These are phyloP conservation scores for Pestalotiopsis sp. DNA, from an alignment of 2,329 filamentous ascomycete genomes.

Conservation along the genomic window DNA sequence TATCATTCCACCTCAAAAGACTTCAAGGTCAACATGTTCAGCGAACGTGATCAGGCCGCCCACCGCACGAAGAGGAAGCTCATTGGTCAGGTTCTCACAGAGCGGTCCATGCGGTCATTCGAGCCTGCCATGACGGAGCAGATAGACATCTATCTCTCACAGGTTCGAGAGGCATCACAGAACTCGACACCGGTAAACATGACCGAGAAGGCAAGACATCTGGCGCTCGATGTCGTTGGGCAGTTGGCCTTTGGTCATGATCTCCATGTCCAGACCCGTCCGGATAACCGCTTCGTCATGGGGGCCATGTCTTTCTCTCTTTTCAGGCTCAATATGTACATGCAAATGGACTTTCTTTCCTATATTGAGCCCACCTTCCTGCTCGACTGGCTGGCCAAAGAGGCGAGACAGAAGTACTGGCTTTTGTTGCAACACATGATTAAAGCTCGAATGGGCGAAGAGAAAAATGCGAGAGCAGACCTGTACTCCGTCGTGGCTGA, in stretches of 20 bases:
- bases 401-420: not conserved
- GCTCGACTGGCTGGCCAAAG: not conserved
- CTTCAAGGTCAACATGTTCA: constrained; percentile 14
- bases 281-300: constrained; percentile 5
- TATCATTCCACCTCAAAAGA: constrained; percentile 19
- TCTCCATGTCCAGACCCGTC: constrained; percentile 17
- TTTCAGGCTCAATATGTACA: not conserved
- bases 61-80: constrained; percentile 5
- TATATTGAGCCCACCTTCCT: not conserved
- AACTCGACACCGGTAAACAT: constrained; percentile 17
- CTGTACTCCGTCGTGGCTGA: constrained; percentile 11
- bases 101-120: constrained; percentile 9
- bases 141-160: constrained; percentile 7
- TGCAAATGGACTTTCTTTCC: not conserved
- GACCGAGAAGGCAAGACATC: constrained; percentile 12
- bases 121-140: constrained; percentile 5
- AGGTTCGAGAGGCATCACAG: constrained; percentile 9
- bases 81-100: constrained; percentile 2
- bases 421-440: not conserved
- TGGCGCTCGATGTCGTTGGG: constrained; percentile 20
- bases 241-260: constrained; percentile 20
- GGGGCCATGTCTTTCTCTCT: not conserved
- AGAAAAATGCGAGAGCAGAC: constrained; percentile 10
- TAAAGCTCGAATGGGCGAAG: not conserved
- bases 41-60: not conserved